Evolutionary conservation across 306 rosid genomes (phyloP), one percentile per base, ranked within the genome.

Genomic region (Calophaca sinica): DNA sequence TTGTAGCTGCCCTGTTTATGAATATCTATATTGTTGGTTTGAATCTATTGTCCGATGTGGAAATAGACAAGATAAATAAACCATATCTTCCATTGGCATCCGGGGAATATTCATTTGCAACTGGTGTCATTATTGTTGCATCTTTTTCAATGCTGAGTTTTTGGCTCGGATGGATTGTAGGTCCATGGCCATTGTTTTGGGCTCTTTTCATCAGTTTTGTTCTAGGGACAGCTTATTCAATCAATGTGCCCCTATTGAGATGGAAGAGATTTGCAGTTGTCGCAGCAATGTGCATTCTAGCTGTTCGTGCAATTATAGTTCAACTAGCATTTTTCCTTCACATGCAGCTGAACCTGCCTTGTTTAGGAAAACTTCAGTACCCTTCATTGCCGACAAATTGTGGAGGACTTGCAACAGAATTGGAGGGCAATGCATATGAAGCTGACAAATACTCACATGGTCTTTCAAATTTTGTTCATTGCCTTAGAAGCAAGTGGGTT

Each of bases 31-130:
- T 94, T 3, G 97, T 88, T 35, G 97, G 98, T 66, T 84, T 94
- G 78, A 94, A 94, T 87, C 99, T 92, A 54, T 81, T 94, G 84
- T 87, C 84, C 57, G 99, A 94, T 85, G 82, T 94, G 42, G 96
- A 92, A 71, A 94, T 94, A 77, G 99, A 94, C 89, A 94, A 91
- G 99, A 88, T 94, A 74, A 94, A 94, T 88, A 94, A 94, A 87
- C 96, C 96, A 55, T 88, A 94, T 88, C 99, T 94, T 84, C 99
- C 99, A 52, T 80, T 94, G 81, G 99, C 97, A 78, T 94, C 99
- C 1, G 99, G 99, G 68, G 99, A 94, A 75, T 94, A 86, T 84
- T 92, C 99, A 74, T 57, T 87, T 78, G 75, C 73, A 80, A 89
- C 90, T n/a, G 97, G 99, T 79, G 81, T 77, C 62, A 45, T 64